Evolutionary conservation across 495 filamentous ascomycete species (phyloP), one percentile per base, ranked within the genome.

Genomic region (Aspergillus mulundensis): DNA sequence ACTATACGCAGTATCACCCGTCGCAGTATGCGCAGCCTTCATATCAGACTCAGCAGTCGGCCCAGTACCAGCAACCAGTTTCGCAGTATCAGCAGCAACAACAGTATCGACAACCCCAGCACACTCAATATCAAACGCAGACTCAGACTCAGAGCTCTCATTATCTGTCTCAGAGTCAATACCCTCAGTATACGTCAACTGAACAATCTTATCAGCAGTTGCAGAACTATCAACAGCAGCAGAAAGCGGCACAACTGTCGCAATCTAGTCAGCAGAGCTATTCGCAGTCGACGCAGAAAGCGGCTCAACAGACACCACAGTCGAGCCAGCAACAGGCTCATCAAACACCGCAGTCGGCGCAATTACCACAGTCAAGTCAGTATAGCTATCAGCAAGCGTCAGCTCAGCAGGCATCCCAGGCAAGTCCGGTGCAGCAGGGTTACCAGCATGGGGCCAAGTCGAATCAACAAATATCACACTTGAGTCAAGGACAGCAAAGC

Each of bases 371-470:
- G 20, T 12, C 16, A 3, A 44, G 32, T 15, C 32, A 36, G 12
- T 10, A 36, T 2, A 36, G 12, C 32, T 36, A 36, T 36, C 43
- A 46, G 2, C 47, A 50, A 38, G 45, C 23, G 23, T 23, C 16
- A 20, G 46, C 46, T 19, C 65, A 70, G 34, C 69, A 66, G 6
- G 68, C 68, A 3, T 66, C 66, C 24, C 66, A 66, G 36, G 56
- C 65, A 0, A 66, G 65, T 15, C 32, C 32, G 11, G 32, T 36
- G 6, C 61, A 66, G 18, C 61, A 68, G 20, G 23, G 61, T 18
- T 64, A 68, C 21, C 60, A 66, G 24, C 51, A 54, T 36, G 66
- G 67, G 2, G 62, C 67, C 5, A 63, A 67, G 32, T 67, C 65
- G 7, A 66, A 68, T 2, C 66, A 68, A 20, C 66, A 66, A 40